These are phyloP conservation scores for Neurospora terricola DNA, from an alignment of 495 filamentous ascomycete genomes.

Conservation along the genomic window DNA sequence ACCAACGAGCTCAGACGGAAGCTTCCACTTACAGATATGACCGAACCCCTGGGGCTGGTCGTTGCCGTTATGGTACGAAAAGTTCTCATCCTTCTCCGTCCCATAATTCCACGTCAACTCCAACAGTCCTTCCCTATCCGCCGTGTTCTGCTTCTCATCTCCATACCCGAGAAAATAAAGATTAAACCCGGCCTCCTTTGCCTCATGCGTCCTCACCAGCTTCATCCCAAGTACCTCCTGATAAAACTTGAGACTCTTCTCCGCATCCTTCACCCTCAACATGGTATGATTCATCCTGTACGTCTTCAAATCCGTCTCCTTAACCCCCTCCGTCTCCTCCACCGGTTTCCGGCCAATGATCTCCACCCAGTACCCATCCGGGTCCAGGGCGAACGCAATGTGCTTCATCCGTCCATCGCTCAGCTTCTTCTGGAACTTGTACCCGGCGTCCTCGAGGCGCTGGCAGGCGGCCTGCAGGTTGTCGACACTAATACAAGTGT, in stretches of 20 bases:
- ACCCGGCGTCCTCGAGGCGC: constrained; percentile 79
- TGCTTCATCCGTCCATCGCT: constrained; percentile 77
- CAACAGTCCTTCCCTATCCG: constrained; percentile 69
- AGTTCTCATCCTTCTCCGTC: constrained; percentile 77
- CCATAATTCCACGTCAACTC: constrained; percentile 97
- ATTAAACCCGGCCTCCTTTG: constrained; percentile 63
- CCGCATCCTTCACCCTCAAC: constrained; percentile 86
- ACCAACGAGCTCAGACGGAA: no score
- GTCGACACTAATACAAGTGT: constrained; percentile 80
- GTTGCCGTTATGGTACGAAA: constrained; percentile 91
- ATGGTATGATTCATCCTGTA: constrained; percentile 71
- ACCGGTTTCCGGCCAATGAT: constrained; percentile 42
- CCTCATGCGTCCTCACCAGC: constrained; percentile 62
- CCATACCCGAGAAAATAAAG: constrained; percentile 89
- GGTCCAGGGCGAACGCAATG: constrained; percentile 89
- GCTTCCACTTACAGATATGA: constrained; percentile 60
- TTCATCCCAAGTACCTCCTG: constrained; percentile 83
- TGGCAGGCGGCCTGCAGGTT: constrained; percentile 84
- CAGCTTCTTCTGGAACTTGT: constrained; percentile 89
- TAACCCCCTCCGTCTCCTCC: constrained; percentile 27
- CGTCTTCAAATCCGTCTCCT: constrained; percentile 28
- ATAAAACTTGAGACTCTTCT: constrained; percentile 82
- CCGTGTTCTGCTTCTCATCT: constrained; percentile 38
- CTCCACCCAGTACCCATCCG: constrained; percentile 89
- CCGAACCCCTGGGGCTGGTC: constrained; percentile 87